Percentiles rank a stretch among this genome's conserved stretches.
These are phyloP conservation scores for Graphilbum ipis-grandicollis DNA, from an alignment of 2,329 filamentous ascomycete species.

Conservation along the genomic window DNA sequence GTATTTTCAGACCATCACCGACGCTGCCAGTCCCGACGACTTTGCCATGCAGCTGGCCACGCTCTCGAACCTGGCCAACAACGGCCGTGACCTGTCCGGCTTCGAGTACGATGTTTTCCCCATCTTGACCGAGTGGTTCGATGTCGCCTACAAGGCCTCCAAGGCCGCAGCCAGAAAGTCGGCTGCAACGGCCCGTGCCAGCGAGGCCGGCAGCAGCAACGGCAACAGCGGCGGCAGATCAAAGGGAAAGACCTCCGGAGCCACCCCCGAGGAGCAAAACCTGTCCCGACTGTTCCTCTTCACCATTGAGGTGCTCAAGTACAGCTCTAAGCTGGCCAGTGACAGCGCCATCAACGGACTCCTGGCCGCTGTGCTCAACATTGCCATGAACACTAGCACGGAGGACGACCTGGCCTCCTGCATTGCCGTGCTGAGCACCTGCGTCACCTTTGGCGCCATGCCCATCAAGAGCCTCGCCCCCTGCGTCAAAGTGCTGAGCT, in stretches of 20 bases:
- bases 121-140: conserved; percentile 43
- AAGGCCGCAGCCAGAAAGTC: conserved; percentile 18
- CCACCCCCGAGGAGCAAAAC: conserved; percentile 39
- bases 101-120: conserved; percentile 52
- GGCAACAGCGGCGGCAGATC: conserved; percentile 16
- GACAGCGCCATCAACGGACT: conserved; percentile 43
- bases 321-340: conserved; percentile 52
- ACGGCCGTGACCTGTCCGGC: conserved; percentile 43
- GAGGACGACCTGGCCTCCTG: conserved; percentile 49
- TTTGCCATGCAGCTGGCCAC: conserved; percentile 49
- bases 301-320: conserved; percentile 53
- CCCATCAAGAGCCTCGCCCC: conserved; percentile 43
- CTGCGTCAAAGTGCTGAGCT: conserved; percentile 54
- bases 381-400: conserved; percentile 50
- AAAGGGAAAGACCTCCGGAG: conserved; percentile 16
- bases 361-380: conserved; percentile 43
- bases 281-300: conserved; percentile 48
- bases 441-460: conserved; percentile 56
- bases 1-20: conserved; percentile 45
- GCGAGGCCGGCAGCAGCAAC: conserved; percentile 13
- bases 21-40: conserved; percentile 38
- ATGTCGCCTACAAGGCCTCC: conserved; percentile 30
- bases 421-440: conserved; percentile 49
- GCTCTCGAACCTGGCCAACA: conserved; percentile 41
- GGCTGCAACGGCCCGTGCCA: conserved; percentile 11